Evolutionary conservation across 176 grass and related monocot genomes (phyloP), one percentile per base, ranked within the genome.

Genomic region (Secale cereale): DNA sequence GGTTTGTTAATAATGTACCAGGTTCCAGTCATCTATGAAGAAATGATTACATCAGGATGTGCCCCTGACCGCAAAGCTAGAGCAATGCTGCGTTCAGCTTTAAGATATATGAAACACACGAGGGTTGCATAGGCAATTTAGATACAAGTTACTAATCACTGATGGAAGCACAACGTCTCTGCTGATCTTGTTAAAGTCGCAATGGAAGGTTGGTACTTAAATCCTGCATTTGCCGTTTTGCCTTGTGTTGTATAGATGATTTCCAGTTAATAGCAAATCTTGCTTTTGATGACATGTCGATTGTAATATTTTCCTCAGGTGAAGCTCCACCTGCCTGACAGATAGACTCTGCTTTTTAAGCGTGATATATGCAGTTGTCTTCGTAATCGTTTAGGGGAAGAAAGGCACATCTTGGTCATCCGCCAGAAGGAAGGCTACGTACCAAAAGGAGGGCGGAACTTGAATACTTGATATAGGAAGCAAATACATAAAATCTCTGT

Each of bases 31-130:
- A 89, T 98, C 43, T 98, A 93, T 69, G 93, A 95, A 93, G 93
- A 98, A 94, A 98, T 98, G 91, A 90, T 98, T 83, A 93, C 91
- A 70, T 93, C 87, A 79, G 96, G 96, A 78, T 98, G 92, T 76
- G 43, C 84, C 83, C 96, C 96, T 59, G 96, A 98, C 92, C 92
- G 85, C 73, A 98, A 98, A 93, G 93, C 96, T 82, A 93, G 89
- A 92, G 93, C 91, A 77, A 95, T 95, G 91, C 68, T 98, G 79
- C 96, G 96, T 8, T 98, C 96, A 74, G 96, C 93, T 87, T 87
- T 98, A 32, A 90, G 79, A 70, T 98, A 98, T 77, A 88, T 98
- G 93, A 94, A 89, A 81, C 85, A 93, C 52, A 87, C 86, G 30
- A 78, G 83, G 84, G 88, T 90, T 86, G 78, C 83, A 59, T 90